Evolutionary conservation across 2,329 filamentous ascomycete species (phyloP).

Genomic region (Aspergillus persii): DNA sequence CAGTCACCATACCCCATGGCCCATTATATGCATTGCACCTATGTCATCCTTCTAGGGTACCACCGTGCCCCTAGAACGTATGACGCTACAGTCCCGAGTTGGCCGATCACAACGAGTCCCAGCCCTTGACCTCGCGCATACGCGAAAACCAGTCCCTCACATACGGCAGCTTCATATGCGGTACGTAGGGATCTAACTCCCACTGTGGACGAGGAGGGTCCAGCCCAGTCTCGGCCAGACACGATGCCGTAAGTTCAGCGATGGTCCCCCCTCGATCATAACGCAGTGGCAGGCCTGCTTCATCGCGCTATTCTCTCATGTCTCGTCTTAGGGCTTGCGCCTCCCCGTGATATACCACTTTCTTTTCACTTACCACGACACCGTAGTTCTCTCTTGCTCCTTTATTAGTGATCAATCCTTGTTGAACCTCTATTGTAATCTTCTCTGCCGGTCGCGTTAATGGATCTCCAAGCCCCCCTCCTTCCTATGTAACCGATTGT

Average conservation of each 20-base stretch:
- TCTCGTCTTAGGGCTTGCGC: constrained; percentile 37
- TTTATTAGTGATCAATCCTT: constrained; percentile 44
- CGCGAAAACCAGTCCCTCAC: constrained; percentile 45
- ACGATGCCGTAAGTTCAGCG: constrained; percentile 36
- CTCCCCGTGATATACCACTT: constrained; percentile 34
- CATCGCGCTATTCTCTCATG: constrained; percentile 28
- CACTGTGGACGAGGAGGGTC: constrained; percentile 45
- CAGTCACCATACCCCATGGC: too few relatives aligned
- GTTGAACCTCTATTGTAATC: constrained; percentile 48
- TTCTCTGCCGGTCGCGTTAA: constrained; percentile 43
- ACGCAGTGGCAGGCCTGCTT: constrained; percentile 19
- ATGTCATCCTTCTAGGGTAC: not conserved
- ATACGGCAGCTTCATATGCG: constrained; percentile 45
- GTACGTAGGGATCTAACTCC: constrained; percentile 46
- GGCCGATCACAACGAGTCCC: constrained; percentile 7
- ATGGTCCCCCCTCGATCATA: constrained; percentile 47
- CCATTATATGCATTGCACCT: not conserved
- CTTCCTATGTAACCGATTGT: constrained; percentile 53
- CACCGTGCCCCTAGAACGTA: not conserved
- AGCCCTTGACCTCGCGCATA: constrained; percentile 13
- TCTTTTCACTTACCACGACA: constrained; percentile 42
- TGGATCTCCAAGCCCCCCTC: constrained; percentile 49
- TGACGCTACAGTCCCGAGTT: not conserved
- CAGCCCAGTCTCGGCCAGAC: constrained; percentile 45
- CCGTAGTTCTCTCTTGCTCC: constrained; percentile 47